phyloP scores from a whole-genome alignment of 345 rosid species.

The Arabis alpina region DNA sequence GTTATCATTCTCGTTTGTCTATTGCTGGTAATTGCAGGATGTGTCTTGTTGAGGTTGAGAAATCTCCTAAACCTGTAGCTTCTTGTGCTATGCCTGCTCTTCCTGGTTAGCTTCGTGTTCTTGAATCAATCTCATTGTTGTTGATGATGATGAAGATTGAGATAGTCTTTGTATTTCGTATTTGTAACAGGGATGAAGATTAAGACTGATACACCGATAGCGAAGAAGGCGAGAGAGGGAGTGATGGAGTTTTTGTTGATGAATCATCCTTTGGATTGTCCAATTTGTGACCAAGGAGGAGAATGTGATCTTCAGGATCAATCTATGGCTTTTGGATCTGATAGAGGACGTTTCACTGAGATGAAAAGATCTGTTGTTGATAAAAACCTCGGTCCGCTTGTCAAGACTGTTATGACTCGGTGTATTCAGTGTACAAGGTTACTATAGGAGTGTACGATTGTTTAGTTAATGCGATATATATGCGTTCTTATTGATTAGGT shows the following conservation, averaged over 20 bases:
- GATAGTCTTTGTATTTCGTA: not conserved
- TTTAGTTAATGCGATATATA: slow-evolving; percentile 1
- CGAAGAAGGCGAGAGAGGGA: slow-evolving; percentile 98
- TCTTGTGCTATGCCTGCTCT: slow-evolving; percentile 99
- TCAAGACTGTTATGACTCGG: slow-evolving; percentile 99
- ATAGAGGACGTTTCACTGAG: slow-evolving; percentile 96
- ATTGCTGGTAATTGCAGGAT: slow-evolving; percentile 98
- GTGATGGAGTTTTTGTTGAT: slow-evolving; percentile 97
- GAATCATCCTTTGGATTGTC: slow-evolving; percentile 98
- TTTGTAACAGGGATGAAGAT: slow-evolving; percentile 86
- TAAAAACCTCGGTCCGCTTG: slow-evolving; percentile 97
- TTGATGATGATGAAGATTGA: slow-evolving; percentile 8
- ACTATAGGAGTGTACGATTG: slow-evolving; percentile 12
- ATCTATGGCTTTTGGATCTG: slow-evolving; percentile 99
- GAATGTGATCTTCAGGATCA: slow-evolving; percentile 99
- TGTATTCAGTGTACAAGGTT: slow-evolving; percentile 99
- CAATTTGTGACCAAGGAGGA: slow-evolving; percentile 99
- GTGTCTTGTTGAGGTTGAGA: slow-evolving; percentile 99
- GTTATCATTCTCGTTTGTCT: slow-evolving; percentile 90
- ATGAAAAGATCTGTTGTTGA: slow-evolving; percentile 97
- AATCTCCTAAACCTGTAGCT: slow-evolving; percentile 98
- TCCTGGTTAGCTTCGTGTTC: slow-evolving; percentile 61
- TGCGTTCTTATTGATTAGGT: slow-evolving; percentile 25
- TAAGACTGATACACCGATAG: slow-evolving; percentile 92
- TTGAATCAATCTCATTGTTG: slow-evolving; percentile 13